Conservation (phyloP, 129 eudicot species). For the Artemisia argyi region DNA sequence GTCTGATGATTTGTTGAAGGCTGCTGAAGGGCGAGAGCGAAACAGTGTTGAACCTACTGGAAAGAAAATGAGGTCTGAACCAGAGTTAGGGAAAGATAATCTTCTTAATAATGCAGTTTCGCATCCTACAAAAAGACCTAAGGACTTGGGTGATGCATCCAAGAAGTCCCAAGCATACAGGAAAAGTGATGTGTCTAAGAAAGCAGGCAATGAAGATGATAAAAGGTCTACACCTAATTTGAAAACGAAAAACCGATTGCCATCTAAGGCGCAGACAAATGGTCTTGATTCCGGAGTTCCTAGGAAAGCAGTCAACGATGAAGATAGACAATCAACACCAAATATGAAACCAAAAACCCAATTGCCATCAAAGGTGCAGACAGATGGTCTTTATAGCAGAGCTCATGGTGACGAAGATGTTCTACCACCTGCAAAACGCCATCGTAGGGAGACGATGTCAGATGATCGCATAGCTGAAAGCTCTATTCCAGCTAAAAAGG, state of each 20-base stretch:
- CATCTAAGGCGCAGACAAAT: slow-evolving; percentile 33
- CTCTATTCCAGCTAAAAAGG: slow-evolving; percentile 35
- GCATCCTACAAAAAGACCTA: slow-evolving; percentile 49
- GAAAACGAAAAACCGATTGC: slow-evolving; percentile 39
- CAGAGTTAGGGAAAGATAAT: not conserved
- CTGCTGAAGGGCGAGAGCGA: slow-evolving; percentile 35
- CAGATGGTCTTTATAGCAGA: slow-evolving; percentile 22
- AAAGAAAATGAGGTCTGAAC: slow-evolving; percentile 21
- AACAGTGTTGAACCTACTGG: slow-evolving; percentile 29
- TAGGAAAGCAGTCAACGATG: slow-evolving; percentile 35
- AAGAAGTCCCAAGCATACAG: slow-evolving; percentile 37
- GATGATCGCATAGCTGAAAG: slow-evolving; percentile 39
- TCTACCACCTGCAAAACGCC: slow-evolving; percentile 61
- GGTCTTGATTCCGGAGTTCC: slow-evolving; percentile 24
- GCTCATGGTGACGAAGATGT: slow-evolving; percentile 53
- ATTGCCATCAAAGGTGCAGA: slow-evolving; percentile 27
- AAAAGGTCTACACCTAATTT: slow-evolving; percentile 28
- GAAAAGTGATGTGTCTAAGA: slow-evolving; percentile 35
- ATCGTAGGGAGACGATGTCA: slow-evolving; percentile 29
- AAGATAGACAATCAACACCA: slow-evolving; percentile 28
- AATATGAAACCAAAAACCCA: slow-evolving; percentile 41
- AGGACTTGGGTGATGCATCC: slow-evolving; percentile 43
- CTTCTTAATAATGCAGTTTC: slow-evolving; percentile 34
- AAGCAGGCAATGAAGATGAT: slow-evolving; percentile 37
- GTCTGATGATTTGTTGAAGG: slow-evolving; percentile 31